Base-by-base conservation (phyloP, 2,329 filamentous ascomycete species). In the Fusarium stilboides region DNA sequence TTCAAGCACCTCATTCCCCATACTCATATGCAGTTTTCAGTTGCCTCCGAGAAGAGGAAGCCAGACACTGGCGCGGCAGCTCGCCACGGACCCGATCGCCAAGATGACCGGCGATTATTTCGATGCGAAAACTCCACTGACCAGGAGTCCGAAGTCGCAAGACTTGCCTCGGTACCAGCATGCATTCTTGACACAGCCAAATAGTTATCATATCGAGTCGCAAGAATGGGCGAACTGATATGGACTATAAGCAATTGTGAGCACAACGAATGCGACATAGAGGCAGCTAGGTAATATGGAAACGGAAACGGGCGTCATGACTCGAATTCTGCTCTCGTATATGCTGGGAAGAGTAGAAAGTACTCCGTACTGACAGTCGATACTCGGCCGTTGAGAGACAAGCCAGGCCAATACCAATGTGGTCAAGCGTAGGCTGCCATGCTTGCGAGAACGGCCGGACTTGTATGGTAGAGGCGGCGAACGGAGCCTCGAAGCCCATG, bases 391-490 rank as follows among this genome's bases (percentile, higher is more conserved):
- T 69, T 70, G 49, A 50, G 33, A 43, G 55, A 40, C 31, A 33
- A 52, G 19, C n/a, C 39, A 36, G 22, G 43, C 22, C 49, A 53
- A 26, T 24, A 43, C 39, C 19, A 50, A 49, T 49, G 28, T 37
- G 59, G 57, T 34, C 36, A 63, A 61, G 37, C 42, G 44, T 37
- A 47, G 47, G 44, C 26, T 64, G 39, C 40, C 42, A 36, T 46
- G 37, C 33, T 31, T 65, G 34, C 37, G 55, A 64, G 65, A 57
- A 65, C 45, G 52, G 52, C 36, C 47, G 44, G 53, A 54, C 43
- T 57, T 20, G 26, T 47, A 55, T 70, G 62, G 58, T 68, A 65
- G 59, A 61, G 54, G 68, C 58, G 62, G 62, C 51, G 68, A 68
- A 70, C 37, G 47, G 51, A 54, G 51, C 60, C 54, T 40, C 34